Evolutionary conservation across 2,329 filamentous ascomycete species (phyloP).

Genomic region (Drechslerella stenobrocha): DNA sequence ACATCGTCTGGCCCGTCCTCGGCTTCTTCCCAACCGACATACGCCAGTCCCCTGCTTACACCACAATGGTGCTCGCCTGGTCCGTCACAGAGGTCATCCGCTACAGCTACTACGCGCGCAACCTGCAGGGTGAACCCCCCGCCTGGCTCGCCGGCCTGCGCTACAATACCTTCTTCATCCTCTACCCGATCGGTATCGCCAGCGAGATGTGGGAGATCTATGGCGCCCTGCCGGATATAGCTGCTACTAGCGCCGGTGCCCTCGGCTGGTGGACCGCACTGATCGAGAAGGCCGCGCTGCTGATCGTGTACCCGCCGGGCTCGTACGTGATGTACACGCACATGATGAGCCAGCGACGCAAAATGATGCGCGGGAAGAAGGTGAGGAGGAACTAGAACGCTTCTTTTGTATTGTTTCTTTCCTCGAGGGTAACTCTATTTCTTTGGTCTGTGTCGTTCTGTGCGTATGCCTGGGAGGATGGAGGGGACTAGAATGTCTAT

Average conservation of each 20-base stretch:
- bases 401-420: conserved; percentile 1
- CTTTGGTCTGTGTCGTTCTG: too few species aligned
- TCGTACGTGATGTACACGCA: conserved; percentile 78
- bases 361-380: conserved; percentile 70
- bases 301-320: conserved; percentile 61
- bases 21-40: conserved; percentile 69
- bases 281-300: conserved; percentile 37
- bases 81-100: conserved; percentile 87
- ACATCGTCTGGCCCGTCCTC: conserved; percentile 86
- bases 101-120: conserved; percentile 86
- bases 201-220: conserved; percentile 85
- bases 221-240: conserved; percentile 66
- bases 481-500: not conserved
- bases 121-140: conserved; percentile 67
- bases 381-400: conserved; percentile 52
- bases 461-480: not conserved
- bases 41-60: conserved; percentile 67
- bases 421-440: not conserved
- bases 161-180: conserved; percentile 88
- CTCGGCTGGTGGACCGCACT: conserved; percentile 10
- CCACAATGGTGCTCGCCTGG: conserved; percentile 83
- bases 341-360: conserved; percentile 88
- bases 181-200: conserved; percentile 88
- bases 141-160: conserved; percentile 73
- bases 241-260: conserved; percentile 15